Base-by-base conservation (phyloP, 345 rosid genomes). In the Eucalyptus brandiana region DNA sequence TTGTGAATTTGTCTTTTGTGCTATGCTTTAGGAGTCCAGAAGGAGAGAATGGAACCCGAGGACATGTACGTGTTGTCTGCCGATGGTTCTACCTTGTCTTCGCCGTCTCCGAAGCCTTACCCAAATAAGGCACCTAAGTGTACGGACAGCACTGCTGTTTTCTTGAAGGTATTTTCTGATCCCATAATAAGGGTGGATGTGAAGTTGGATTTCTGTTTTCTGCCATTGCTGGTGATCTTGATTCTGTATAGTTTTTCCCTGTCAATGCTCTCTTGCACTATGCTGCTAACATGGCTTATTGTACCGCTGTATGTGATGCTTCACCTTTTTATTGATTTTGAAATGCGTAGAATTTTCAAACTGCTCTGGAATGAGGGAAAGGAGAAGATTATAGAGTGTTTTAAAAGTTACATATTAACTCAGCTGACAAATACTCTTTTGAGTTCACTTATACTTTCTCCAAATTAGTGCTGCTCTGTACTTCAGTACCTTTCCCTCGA, bases 11-110 rank as follows among this genome's bases (percentile, higher is more conserved):
- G 83, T 21, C 85, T 21, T 76, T 76, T 37, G 47, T 76, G 47
- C 83, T 76, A 21, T 83, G 86, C 49, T 47, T 7, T 89, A 97
- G 99, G 99, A 86, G 99, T 98, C 88, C 99, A 98, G 94, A 98
- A 98, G 95, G 99, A 98, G 96, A 95, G 99, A 94, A 96, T 97
- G 99, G 95, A 94, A 88, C 95, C 98, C 4, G 98, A 97, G 51
- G 99, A 96, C 92, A 94, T 97, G 97, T 97, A 97, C 92, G 94
- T 97, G 89, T 90, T 97, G 89, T 94, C 97, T 44, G 91, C 95
- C n/a, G 93, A 93, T 90, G 98, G 99, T 85, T 88, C 94, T 76
- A 89, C 93, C 51, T 47, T 97, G 91, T 94, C 94, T 86, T 47
- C 95, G 3, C 99, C 99, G 3, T 96, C 96, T 89, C 98, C 98